Conservation (phyloP, 176 grass and related monocot species). For the Musa acuminata region DNA sequence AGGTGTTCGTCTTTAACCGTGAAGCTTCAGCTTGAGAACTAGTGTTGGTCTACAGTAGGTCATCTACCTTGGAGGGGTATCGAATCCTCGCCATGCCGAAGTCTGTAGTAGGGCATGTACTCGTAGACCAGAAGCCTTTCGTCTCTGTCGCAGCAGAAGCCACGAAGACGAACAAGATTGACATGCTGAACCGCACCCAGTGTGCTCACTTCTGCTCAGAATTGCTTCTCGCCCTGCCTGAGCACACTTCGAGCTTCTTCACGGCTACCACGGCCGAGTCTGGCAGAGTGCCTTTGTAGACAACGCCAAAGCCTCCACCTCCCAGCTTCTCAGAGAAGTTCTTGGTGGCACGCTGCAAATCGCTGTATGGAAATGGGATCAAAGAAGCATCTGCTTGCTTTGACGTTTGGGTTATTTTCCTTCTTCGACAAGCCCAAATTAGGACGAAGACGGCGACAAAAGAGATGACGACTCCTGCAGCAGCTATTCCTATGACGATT, state of each 20-base stretch:
- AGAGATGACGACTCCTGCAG: neutral
- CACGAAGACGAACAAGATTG: slow-evolving; percentile 19
- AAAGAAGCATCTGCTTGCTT: neutral
- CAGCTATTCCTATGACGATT: neutral
- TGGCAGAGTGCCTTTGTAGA: slow-evolving; percentile 26
- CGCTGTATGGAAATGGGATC: slow-evolving; percentile 16
- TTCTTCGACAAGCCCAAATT: neutral
- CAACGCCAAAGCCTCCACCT: slow-evolving; percentile 28
- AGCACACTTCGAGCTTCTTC: slow-evolving; percentile 37
- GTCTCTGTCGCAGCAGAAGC: slow-evolving; percentile 21
- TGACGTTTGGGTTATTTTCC: neutral
- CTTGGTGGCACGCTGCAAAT: slow-evolving; percentile 20
- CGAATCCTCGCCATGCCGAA: slow-evolving; percentile 27
- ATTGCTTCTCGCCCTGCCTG: slow-evolving; percentile 34
- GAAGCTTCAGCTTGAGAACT: too few species aligned
- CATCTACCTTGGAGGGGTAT: neutral
- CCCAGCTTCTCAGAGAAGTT: slow-evolving; percentile 35
- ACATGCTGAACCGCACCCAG: slow-evolving; percentile 28
- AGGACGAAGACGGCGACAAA: neutral
- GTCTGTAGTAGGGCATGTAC: slow-evolving; percentile 31
- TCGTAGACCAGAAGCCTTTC: slow-evolving; percentile 33
- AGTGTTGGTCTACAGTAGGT: neutral
- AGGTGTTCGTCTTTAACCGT: too few species aligned
- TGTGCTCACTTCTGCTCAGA: slow-evolving; percentile 29
- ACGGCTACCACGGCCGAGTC: slow-evolving; percentile 22